Evolutionary conservation across 192 early-diverging fungal genomes (phyloP).

Genomic region (Paraglomus brasilianum): DNA sequence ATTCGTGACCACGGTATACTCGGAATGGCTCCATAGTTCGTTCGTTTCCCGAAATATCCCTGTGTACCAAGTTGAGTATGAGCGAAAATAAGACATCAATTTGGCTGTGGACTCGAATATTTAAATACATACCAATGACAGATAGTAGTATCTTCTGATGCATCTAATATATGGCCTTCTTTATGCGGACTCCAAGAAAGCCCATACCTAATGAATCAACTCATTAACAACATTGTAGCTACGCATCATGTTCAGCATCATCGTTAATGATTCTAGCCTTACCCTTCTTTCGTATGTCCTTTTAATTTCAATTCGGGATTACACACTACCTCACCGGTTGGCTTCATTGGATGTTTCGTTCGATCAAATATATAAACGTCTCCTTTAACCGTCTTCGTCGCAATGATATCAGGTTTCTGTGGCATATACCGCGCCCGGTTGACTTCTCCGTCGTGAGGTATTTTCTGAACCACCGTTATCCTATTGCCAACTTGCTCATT

Average conservation of each 20-base stretch:
- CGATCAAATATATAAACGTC: conserved; percentile 98
- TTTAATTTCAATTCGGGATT: conserved; percentile 82
- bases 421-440: conserved; percentile 99
- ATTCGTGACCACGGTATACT: conserved; percentile 85
- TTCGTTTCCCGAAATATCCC: conserved; percentile 83
- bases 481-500: conserved; percentile 56
- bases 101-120: background rate
- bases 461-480: conserved; percentile 81
- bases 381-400: conserved; percentile 87
- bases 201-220: conserved; percentile 63
- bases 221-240: background rate
- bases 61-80: conserved; percentile 14
- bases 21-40: conserved; percentile 69
- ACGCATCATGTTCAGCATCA: too few species aligned
- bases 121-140: conserved; percentile 68
- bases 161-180: conserved; percentile 83
- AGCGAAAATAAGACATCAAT: background rate
- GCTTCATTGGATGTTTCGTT: conserved; percentile 80
- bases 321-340: conserved; percentile 74
- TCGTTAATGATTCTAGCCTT: conserved; percentile 23
- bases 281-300: conserved; percentile 94
- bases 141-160: conserved; percentile 88
- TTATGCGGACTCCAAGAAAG: conserved; percentile 86
- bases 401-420: conserved; percentile 93
- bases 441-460: conserved; percentile 96